These are phyloP conservation scores for Arthromyces matolae DNA, from an alignment of 768 basidiomycete species.

Conservation along the genomic window DNA sequence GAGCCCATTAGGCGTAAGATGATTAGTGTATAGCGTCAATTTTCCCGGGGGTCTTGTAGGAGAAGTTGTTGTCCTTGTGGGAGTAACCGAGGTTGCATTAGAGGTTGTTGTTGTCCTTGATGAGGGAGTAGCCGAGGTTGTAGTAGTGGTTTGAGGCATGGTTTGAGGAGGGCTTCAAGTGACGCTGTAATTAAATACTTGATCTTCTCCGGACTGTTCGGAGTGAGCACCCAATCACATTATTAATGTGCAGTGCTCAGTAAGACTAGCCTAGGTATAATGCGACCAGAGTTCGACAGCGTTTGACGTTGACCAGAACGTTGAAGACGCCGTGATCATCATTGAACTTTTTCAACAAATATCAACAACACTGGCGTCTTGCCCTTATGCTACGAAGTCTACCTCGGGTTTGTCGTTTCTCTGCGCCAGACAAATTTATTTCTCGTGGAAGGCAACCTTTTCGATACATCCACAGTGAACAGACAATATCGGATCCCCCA, in stretches of 20 bases:
- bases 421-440: constrained; percentile 6
- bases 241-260: no score
- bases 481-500: constrained; percentile 15
- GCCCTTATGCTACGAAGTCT: constrained; percentile 10
- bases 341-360: constrained; percentile 1
- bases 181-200: no score
- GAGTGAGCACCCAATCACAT: not conserved
- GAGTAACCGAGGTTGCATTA: no score
- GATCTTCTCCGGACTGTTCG: no score
- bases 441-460: not conserved
- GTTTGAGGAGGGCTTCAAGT: not conserved
- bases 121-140: no score
- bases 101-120: not conserved
- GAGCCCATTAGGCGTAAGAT: constrained; percentile 22
- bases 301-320: no score
- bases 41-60: constrained; percentile 6
- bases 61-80: constrained; percentile 3
- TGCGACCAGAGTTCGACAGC: no score
- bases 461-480: constrained; percentile 11
- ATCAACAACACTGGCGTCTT: constrained; percentile 6
- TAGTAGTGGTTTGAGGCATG: no score
- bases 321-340: not conserved
- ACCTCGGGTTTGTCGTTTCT: constrained; percentile 12
- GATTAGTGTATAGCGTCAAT: constrained; percentile 17
- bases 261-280: no score